Percentiles rank a stretch among this genome's conserved stretches.
Conservation (phyloP, 176 grass and related monocot genomes). For the barley (Hordeum vulgare) region MorexV3_pseudomolecules_assembly NC_058518.1:9269425-9269924, state of each 20-base stretch:
- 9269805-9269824: background rate
- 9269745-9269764: background rate
- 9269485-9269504: background rate
- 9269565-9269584: background rate
- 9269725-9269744: background rate
- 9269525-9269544: slow-evolving; percentile 19
- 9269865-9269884: background rate
- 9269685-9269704: slow-evolving; percentile 7
- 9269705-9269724: background rate
- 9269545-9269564: background rate
- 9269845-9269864: background rate
- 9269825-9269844: background rate
- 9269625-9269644: background rate
- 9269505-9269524: background rate
- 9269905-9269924: background rate
- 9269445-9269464: background rate
- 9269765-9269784: background rate
- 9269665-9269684: background rate
- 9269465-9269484: background rate
- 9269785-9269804: background rate
- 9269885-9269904: background rate
- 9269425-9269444: background rate
- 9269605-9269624: background rate
- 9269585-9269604: background rate
- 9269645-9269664: background rate